Conservation (phyloP, 495 filamentous ascomycete genomes). For the Aspergillus affinis region DNA sequence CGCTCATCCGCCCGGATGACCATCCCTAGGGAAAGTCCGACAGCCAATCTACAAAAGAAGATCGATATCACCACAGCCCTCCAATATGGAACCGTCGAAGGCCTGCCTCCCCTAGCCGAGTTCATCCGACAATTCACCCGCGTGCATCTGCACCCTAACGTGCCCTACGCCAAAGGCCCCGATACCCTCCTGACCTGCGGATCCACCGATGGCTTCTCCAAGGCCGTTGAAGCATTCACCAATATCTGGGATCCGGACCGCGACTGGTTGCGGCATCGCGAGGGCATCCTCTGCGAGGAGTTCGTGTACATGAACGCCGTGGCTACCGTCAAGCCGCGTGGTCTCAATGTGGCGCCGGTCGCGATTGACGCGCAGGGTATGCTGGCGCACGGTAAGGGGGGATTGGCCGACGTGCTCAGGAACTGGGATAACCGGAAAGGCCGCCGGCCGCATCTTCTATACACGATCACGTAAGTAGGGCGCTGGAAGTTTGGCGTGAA, state of each 20-base stretch:
- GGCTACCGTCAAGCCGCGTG: constrained; percentile 62
- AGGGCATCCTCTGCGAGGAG: constrained; percentile 73
- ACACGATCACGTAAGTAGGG: constrained; percentile 85
- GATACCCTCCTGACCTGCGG: constrained; percentile 77
- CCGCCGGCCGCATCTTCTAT: constrained; percentile 78
- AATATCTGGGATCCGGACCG: constrained; percentile 70
- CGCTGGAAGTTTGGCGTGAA: too few species aligned
- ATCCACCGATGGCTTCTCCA: constrained; percentile 79
- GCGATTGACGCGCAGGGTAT: constrained; percentile 79
- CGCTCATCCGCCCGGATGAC: constrained; percentile 51
- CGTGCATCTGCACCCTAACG: constrained; percentile 73
- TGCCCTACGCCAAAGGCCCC: constrained; percentile 74
- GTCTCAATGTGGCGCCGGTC: constrained; percentile 69
- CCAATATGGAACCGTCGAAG: constrained; percentile 79
- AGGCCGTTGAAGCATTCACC: constrained; percentile 68
- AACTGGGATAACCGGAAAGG: constrained; percentile 78
- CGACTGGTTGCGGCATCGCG: constrained; percentile 63
- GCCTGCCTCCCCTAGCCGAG: constrained; percentile 70
- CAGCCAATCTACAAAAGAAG: constrained; percentile 54
- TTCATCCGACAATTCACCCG: constrained; percentile 78
- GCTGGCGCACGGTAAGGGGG: constrained; percentile 61
- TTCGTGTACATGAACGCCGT: constrained; percentile 77
- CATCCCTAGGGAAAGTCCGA: constrained; percentile 65
- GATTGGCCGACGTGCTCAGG: constrained; percentile 72
- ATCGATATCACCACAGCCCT: constrained; percentile 81